Base-by-base conservation (phyloP, 2,329 filamentous ascomycete species). In the Teratosphaeria destructans region DNA sequence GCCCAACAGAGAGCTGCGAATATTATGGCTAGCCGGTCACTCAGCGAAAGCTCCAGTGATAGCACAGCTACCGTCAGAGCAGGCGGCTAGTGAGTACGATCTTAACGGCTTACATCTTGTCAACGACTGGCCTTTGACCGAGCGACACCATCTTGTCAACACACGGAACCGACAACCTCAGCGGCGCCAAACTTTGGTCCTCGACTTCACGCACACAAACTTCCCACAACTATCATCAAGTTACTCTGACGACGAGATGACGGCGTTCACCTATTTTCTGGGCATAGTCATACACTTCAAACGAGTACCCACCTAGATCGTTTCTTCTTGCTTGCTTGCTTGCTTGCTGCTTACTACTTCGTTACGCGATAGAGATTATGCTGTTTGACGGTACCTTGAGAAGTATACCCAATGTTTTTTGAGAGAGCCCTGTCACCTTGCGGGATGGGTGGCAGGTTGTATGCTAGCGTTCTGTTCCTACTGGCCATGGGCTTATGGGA, bases 1-100 rank as follows among this genome's bases (percentile, higher is more conserved):
- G 79, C 84, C 29, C 85, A 87, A 67, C 85, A 87, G 67, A 78
- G 79, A 63, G 67, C 67, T n/a, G 64, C 65, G 6, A 61, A 68
- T 52, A 66, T 65, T 59, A 66, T 67, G 66, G 53, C 64, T 49
- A 61, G 59, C 43, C 65, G 69, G 19, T 69, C 67, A 32, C 57
- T 69, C 52, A 70, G 68, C 60, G 70, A 71, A 60, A 70, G 67
- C 61, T 70, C 68, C 10, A 62, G 61, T 4, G 70, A 70, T 43
- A 71, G 70, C 58, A 66, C 68, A 19, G 58, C 61, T 47, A 72
- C 70, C 35, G 66, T 72, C 14, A 62, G 64, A 56, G 67, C 68
- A 6, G 59, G 57, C 2, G 58, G 56, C 7, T 61, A 52, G 56
- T 52, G 16, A 29, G 26, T n/a, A 23, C 23, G 3, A 49, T 3